Percentiles rank a stretch among this genome's conserved stretches.
Evolutionary conservation across 1,284 basidiomycete genomes (phyloP).

Genomic region (Fomitopsis betulina): DNA sequence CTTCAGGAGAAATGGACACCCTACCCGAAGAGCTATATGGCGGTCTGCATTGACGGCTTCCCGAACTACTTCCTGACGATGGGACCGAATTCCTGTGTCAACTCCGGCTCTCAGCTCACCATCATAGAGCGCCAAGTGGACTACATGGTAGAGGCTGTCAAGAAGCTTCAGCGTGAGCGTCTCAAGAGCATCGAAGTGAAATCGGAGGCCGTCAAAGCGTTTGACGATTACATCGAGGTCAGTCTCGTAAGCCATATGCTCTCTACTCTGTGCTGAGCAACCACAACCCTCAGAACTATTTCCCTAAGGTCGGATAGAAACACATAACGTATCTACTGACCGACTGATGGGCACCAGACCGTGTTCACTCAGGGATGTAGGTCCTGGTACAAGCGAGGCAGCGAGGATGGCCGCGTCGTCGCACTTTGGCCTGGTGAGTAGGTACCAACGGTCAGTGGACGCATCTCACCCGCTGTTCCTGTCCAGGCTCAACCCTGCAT

Average conservation of each 20-base stretch:
- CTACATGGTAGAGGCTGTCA: constrained; percentile 46
- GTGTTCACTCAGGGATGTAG: constrained; percentile 55
- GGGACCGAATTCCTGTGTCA: constrained; percentile 54
- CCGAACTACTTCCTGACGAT: constrained; percentile 56
- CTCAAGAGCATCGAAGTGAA: constrained; percentile 57
- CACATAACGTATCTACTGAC: neutral
- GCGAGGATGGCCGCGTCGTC: constrained; percentile 51
- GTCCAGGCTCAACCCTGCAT: constrained; percentile 48
- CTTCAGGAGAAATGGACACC: constrained; percentile 47
- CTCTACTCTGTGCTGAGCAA: neutral
- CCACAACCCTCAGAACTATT: constrained; percentile 31
- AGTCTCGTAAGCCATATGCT: neutral
- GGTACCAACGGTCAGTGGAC: no score
- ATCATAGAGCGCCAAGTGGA: constrained; percentile 52
- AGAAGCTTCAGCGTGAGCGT: constrained; percentile 56
- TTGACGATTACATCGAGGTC: constrained; percentile 49
- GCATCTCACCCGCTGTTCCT: neutral
- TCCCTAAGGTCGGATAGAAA: constrained; percentile 27
- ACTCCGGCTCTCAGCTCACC: constrained; percentile 48
- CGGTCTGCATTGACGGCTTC: constrained; percentile 52
- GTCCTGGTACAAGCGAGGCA: constrained; percentile 65
- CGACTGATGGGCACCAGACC: constrained; percentile 27
- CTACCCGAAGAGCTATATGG: constrained; percentile 51
- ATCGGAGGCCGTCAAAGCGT: constrained; percentile 53
- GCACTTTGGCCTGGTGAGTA: constrained; percentile 54